A percentile compares a stretch with the other conserved stretches of the same genome.
Evolutionary conservation across 305 asterid species (phyloP).

Genomic region (Fraxinus sp.): DNA sequence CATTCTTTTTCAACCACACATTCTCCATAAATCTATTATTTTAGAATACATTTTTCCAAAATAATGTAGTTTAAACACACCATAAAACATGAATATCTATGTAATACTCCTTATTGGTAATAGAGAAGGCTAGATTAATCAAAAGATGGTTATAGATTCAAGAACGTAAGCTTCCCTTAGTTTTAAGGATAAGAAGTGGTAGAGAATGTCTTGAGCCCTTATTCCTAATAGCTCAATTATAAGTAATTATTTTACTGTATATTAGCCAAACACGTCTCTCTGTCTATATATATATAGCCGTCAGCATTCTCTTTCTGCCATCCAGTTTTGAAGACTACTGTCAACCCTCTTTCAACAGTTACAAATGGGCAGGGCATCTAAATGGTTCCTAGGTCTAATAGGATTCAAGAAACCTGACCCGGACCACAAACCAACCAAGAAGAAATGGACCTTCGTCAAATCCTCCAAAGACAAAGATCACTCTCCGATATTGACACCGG

Average conservation of each 20-base stretch:
- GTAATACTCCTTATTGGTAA: too few species aligned
- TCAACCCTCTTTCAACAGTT: not conserved
- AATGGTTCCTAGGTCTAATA: constrained; percentile 65
- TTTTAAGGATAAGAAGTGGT: not conserved
- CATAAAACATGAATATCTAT: too few species aligned
- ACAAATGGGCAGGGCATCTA: constrained; percentile 69
- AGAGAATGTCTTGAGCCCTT: not conserved
- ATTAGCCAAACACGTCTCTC: not conserved
- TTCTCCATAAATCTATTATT: too few species aligned
- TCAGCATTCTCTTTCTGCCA: not conserved
- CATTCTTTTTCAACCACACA: too few species aligned
- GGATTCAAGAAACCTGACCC: constrained; percentile 31
- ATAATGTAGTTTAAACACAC: too few species aligned
- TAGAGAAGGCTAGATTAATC: not conserved
- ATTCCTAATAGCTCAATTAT: not conserved
- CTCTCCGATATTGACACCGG: not conserved
- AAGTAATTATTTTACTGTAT: not conserved
- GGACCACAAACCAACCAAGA: constrained; percentile 34
- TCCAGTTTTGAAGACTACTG: not conserved
- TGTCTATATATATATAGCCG: not conserved
- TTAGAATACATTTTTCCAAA: too few species aligned
- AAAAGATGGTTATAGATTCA: not conserved
- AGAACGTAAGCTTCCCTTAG: not conserved
- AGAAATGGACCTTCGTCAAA: constrained; percentile 57
- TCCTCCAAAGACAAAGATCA: constrained; percentile 38